Evolutionary conservation across 345 rosid genomes (phyloP).

Genomic region (Arabidopsis thaliana): TAIR10.1 NC_003070.9:3501501-3502000

Average conservation of each 20-base stretch:
- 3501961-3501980: too few relatives aligned
- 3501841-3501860: not conserved
- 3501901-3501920: too few relatives aligned
- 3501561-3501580: constrained; percentile 40
- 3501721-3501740: too few relatives aligned
- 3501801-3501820: not conserved
- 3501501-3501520: constrained; percentile 9
- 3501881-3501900: too few relatives aligned
- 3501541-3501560: constrained; percentile 38
- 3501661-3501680: not conserved
- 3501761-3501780: not conserved
- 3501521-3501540: constrained; percentile 31
- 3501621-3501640: constrained; percentile 12
- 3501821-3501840: not conserved
- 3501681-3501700: not conserved
- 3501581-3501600: constrained; percentile 37
- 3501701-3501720: not conserved
- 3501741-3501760: too few relatives aligned
- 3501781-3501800: not conserved
- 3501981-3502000: too few relatives aligned
- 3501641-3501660: constrained; percentile 34
- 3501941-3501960: too few relatives aligned
- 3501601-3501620: constrained; percentile 41
- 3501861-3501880: too few relatives aligned
- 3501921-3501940: too few relatives aligned